Evolutionary conservation across 2,329 filamentous ascomycete genomes (phyloP), one percentile per base, ranked within the genome.

Genomic region (Trichophyton verrucosum): DNA sequence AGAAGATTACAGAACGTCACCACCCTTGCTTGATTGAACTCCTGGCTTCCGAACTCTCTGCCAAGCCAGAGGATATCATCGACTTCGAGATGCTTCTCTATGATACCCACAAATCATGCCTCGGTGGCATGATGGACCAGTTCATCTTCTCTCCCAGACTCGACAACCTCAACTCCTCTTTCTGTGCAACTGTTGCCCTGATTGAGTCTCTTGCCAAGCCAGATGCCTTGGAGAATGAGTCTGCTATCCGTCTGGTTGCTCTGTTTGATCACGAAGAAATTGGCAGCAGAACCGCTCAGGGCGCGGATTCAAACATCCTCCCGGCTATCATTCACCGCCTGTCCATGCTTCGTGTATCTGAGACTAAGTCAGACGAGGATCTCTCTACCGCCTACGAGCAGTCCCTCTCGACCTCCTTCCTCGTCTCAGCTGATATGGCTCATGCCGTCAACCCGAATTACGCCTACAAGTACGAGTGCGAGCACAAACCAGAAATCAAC

Each of bases 241-340:
- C 83, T 2, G 86, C 84, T 17, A 96, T 97, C 69, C 89, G 94
- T 53, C 80, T 99, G n/a, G 87, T 95, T 66, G 87, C 91, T 40
- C 89, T 92, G 75, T 99, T 99, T 73, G 94, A 99, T 72, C 91
- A 99, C 76, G 94, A 99, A 75, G 94, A 99, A 73, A 94, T 99
- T 69, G 94, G 94, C 60, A 95, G 89, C 64, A 86, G 83, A 61
- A 95, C 91, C 2, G 91, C 92, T 3, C 94, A 99, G 70, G 94
- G 94, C 64, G 94, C 94, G 17, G 86, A 95, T 75, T 96, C 90
- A 3, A 96, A 96, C 75, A 81, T 96, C 61, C 82, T 99, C 17
- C 92, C 94, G 1, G 83, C 89, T 24, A 86, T 97, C 55, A 82
- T 97, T 60, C 87, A 89, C 63, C 88, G 94, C 60, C 82, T 99